phyloP scores from a whole-genome alignment of 345 rosid species.

The Citrus australasica region DNA sequence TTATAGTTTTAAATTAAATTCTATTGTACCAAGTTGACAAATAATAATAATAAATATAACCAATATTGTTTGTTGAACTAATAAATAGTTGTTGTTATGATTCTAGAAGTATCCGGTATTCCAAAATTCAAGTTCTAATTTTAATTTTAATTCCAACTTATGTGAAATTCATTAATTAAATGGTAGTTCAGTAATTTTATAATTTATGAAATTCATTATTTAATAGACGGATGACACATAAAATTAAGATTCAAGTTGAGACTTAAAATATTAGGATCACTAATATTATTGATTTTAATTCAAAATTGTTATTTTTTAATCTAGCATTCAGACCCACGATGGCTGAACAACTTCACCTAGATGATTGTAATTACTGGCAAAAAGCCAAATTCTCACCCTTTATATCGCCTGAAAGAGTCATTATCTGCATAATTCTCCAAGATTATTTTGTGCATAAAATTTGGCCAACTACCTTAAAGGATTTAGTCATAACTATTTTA shows the following conservation, averaged over 20 bases:
- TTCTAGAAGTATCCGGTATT: fast-evolving
- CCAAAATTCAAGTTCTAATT: too few relatives aligned
- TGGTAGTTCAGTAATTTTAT: too few relatives aligned
- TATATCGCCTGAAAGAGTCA: neutral
- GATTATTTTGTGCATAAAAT: neutral
- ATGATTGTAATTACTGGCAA: neutral
- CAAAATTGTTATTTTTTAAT: neutral
- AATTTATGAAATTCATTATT: too few relatives aligned
- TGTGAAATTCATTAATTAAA: too few relatives aligned
- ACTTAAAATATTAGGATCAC: too few relatives aligned
- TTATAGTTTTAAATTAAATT: neutral
- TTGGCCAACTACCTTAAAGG: neutral
- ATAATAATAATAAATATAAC: too few relatives aligned
- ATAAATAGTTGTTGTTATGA: neutral
- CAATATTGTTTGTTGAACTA: neutral
- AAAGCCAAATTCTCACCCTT: neutral
- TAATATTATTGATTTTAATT: too few relatives aligned
- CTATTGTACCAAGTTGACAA: neutral
- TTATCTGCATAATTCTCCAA: neutral
- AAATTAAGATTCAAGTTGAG: fast-evolving
- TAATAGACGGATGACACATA: fast-evolving
- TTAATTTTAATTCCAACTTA: too few relatives aligned
- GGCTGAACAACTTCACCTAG: neutral
- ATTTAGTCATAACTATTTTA: neutral
- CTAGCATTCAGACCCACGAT: neutral